Conservation (phyloP, 768 basidiomycete species). For the Clathrus columnatus region DNA sequence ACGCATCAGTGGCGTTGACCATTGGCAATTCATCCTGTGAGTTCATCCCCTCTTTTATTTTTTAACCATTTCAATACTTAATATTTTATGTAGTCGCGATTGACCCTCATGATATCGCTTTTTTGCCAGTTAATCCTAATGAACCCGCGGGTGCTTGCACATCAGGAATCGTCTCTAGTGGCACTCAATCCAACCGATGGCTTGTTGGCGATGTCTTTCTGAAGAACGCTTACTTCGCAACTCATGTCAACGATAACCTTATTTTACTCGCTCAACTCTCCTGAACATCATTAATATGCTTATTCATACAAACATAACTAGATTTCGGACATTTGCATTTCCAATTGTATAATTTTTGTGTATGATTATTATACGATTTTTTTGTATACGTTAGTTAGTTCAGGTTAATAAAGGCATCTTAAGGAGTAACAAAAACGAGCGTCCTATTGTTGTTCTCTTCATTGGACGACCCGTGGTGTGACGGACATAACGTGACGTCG, state of each 20-base stretch:
- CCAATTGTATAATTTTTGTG: no score
- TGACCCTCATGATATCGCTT: constrained; percentile 55
- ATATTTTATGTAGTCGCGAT: constrained; percentile 34
- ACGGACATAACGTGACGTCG: no score
- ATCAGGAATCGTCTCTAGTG: constrained; percentile 60
- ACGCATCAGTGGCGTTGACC: constrained; percentile 41
- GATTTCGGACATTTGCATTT: no score
- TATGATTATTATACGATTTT: no score
- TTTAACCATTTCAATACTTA: background rate
- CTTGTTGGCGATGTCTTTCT: constrained; percentile 68
- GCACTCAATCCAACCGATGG: constrained; percentile 57
- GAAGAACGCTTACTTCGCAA: constrained; percentile 71
- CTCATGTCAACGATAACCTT: constrained; percentile 46
- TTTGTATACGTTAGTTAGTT: no score
- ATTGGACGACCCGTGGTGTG: no score
- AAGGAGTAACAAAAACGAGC: no score
- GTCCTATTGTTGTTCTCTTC: no score
- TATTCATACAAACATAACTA: no score
- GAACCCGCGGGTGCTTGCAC: constrained; percentile 52
- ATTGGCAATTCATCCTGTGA: constrained; percentile 44
- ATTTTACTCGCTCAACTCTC: constrained; percentile 51
- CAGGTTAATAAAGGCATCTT: no score
- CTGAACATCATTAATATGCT: constrained; percentile 16
- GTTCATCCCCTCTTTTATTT: background rate
- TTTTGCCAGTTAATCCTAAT: constrained; percentile 44